A percentile compares a stretch with the other conserved stretches of the same genome.
Conservation (phyloP, 1,284 basidiomycete species). For the Somion occarium region DNA sequence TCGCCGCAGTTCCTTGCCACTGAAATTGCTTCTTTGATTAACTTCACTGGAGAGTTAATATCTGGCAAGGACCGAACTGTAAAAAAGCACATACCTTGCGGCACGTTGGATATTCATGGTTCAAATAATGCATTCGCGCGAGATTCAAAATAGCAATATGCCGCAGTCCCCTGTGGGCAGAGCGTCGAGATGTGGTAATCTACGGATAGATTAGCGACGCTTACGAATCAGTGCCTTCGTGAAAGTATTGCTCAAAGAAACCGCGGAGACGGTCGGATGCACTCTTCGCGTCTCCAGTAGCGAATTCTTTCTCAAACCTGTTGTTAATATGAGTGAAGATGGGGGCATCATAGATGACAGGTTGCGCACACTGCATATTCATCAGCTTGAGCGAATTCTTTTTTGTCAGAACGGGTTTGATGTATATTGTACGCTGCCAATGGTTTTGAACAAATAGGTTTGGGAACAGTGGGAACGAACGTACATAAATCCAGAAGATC, state of each 20-base stretch:
- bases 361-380: slow-evolving; percentile 53
- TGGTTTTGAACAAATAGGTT: neutral
- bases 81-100: slow-evolving; percentile 44
- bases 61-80: slow-evolving; percentile 8
- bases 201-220: slow-evolving; percentile 23
- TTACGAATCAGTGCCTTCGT: slow-evolving; percentile 72
- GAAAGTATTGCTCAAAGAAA: slow-evolving; percentile 81
- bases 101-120: slow-evolving; percentile 61
- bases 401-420: slow-evolving; percentile 63
- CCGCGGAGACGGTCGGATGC: slow-evolving; percentile 66
- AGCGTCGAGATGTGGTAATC: neutral
- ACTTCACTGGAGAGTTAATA: slow-evolving; percentile 32
- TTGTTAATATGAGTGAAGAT: slow-evolving; percentile 5
- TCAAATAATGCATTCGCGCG: slow-evolving; percentile 71
- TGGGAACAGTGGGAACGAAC: slow-evolving; percentile 8
- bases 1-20: slow-evolving; percentile 69
- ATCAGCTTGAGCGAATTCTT: slow-evolving; percentile 56
- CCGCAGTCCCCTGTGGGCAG: slow-evolving; percentile 55
- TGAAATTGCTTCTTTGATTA: slow-evolving; percentile 69
- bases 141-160: slow-evolving; percentile 74
- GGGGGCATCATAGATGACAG: neutral
- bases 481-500: slow-evolving; percentile 53
- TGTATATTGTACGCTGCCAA: slow-evolving; percentile 51
- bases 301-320: slow-evolving; percentile 62
- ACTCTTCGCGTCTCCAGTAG: slow-evolving; percentile 60